phyloP scores from a whole-genome alignment of 257 asterid species.

The Linderniella brevidens region DNA sequence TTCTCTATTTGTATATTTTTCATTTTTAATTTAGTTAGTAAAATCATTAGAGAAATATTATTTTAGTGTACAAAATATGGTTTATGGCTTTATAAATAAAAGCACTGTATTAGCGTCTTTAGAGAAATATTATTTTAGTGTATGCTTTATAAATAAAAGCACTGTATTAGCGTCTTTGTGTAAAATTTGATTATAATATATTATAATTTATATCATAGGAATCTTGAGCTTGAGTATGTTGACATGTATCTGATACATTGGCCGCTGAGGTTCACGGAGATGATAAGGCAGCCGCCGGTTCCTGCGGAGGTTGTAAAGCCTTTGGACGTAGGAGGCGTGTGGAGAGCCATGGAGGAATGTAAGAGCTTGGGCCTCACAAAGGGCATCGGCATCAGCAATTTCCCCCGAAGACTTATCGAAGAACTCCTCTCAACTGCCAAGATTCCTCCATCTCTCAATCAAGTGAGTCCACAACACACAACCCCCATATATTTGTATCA shows the following conservation, averaged over 20 bases:
- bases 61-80: no score
- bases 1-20: no score
- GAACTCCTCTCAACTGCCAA: conserved; percentile 24
- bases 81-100: no score
- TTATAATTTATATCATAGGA: conserved; percentile 11
- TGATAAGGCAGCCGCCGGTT: conserved; percentile 11
- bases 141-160: no score
- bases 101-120: no score
- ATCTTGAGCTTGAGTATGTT: conserved; percentile 36
- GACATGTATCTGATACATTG: conserved; percentile 47
- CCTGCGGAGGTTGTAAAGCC: conserved; percentile 16
- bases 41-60: no score
- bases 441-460: conserved; percentile 48
- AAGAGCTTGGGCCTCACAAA: conserved; percentile 36
- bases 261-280: conserved; percentile 31
- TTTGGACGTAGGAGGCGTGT: conserved; percentile 32
- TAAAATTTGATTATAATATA: no score
- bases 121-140: no score
- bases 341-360: conserved; percentile 68
- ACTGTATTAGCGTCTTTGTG: no score
- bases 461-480: conserved; percentile 15
- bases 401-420: conserved; percentile 23
- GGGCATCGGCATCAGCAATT: conserved; percentile 62
- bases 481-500: no score
- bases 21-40: no score